Evolutionary conservation across 2,329 filamentous ascomycete genomes (phyloP), one percentile per base, ranked within the genome.

Genomic region (Atkinsonella hypoxylon): DNA sequence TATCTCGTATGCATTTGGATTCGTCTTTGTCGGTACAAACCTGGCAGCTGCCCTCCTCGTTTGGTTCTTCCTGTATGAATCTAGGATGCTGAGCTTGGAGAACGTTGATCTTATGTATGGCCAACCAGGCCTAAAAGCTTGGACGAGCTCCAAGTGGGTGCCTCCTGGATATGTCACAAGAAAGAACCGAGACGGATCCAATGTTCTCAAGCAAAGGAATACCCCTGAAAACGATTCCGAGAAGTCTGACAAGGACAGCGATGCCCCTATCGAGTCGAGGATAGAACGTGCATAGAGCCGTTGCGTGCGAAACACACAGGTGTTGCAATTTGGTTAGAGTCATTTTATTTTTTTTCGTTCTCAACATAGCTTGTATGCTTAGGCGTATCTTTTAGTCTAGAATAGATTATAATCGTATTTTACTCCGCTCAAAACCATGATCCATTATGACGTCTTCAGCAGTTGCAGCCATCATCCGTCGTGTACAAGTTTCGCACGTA

Each of bases 71-170:
- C 73, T 87, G 50, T 82, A 78, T 63, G 83, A 87, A 62, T 80
- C 76, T 15, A 75, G 78, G 54, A 77, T 74, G 40, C 74, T 83
- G 10, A 80, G 78, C 12, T 72, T 87, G n/a, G 83, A 87, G 67
- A 80, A 85, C 57, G 79, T 87, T 51, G 83, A 87, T 63, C 75
- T 78, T 48, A 83, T 85, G 80, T 87, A 87, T 62, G 74, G 82
- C 45, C 67, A 81, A 18, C 65, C 57, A 2, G 55, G 70, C 41
- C 72, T 85, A n/a, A 78, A 76, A 63, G 75, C 82, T 3, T 82
- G 79, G 76, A 75, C 73, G 61, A 81, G 77, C 58, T 63, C 67
- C 53, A 68, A 72, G 54, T 85, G 76, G 76, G 64, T 67, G 36
- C 71, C 71, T 13, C 67, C 66, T 1, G 70, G 70, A n/a, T 73